Conservation (phyloP, 176 grass and related monocot species). For the Phragmites australis region DNA sequence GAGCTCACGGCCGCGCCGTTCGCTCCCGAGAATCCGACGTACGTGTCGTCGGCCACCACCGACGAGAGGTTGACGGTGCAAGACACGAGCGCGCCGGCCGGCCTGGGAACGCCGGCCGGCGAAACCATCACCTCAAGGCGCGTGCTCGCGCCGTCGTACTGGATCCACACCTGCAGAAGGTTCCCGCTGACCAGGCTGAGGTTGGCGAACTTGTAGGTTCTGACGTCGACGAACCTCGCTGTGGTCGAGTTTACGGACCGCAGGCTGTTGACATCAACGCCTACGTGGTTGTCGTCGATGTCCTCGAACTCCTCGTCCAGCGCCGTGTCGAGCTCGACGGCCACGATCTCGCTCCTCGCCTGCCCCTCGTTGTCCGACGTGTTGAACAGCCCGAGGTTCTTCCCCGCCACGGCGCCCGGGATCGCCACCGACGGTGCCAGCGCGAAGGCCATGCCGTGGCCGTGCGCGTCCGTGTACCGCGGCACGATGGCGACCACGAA, state of each 20-base stretch:
- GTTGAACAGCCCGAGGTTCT: conserved; percentile 60
- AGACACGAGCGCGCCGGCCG: conserved; percentile 37
- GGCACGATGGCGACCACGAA: conserved; percentile 60
- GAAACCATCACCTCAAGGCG: conserved; percentile 54
- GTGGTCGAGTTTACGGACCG: background rate
- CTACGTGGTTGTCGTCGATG: conserved; percentile 65
- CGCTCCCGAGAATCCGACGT: conserved; percentile 63
- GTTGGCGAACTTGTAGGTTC: no score
- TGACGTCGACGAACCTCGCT: background rate
- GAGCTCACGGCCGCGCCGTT: conserved; percentile 57
- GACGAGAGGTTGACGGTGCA: conserved; percentile 45
- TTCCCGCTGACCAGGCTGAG: conserved; percentile 29
- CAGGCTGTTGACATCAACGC: conserved; percentile 55
- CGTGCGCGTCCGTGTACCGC: conserved; percentile 45
- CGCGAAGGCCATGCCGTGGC: conserved; percentile 67
- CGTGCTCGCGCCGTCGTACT: conserved; percentile 47
- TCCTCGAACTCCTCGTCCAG: conserved; percentile 40
- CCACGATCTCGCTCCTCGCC: conserved; percentile 35
- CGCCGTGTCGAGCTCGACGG: conserved; percentile 73
- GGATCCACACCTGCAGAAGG: conserved; percentile 57
- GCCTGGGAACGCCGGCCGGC: conserved; percentile 15
- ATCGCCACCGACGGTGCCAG: conserved; percentile 38
- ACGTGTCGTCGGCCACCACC: conserved; percentile 32
- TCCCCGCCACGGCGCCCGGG: conserved; percentile 31
- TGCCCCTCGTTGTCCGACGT: conserved; percentile 9